A percentile compares a stretch with the other conserved stretches of the same genome.
Conservation (phyloP, 805 yeast species). For the Wickerhamomyces rabaulensis region DNA sequence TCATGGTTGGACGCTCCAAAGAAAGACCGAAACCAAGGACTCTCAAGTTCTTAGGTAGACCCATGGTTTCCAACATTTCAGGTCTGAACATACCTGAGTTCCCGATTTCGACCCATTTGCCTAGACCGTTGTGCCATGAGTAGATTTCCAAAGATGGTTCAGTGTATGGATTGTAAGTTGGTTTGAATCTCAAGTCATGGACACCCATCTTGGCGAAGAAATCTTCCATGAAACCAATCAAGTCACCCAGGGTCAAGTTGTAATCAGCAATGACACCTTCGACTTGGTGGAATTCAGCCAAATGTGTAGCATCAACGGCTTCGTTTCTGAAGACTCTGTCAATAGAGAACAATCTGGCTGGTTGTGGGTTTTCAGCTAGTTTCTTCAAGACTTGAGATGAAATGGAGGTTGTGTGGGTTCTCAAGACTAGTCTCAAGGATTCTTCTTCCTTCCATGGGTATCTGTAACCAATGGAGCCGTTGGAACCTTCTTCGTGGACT, state of each 20-base stretch:
- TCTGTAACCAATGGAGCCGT: constrained; percentile 95
- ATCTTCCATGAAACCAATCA: constrained; percentile 97
- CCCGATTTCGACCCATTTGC: constrained; percentile 98
- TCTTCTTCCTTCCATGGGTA: constrained; percentile 96
- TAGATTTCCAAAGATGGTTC: constrained; percentile 98
- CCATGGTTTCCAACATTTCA: constrained; percentile 98
- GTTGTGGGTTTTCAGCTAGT: constrained; percentile 83
- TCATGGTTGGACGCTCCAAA: constrained; percentile 98
- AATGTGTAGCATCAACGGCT: constrained; percentile 98
- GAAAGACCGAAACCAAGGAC: constrained; percentile 97
- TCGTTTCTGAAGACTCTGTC: constrained; percentile 99
- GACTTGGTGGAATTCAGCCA: constrained; percentile 98
- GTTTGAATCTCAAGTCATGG: constrained; percentile 89
- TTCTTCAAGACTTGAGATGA: constrained; percentile 84
- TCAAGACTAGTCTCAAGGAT: constrained; percentile 82
- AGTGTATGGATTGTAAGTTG: constrained; percentile 98
- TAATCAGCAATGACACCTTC: constrained; percentile 99
- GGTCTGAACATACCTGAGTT: constrained; percentile 99
- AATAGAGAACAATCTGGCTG: constrained; percentile 88
- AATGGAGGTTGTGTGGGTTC: constrained; percentile 97
- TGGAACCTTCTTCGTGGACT: constrained; percentile 87
- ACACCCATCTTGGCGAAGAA: constrained; percentile 98
- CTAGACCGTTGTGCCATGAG: constrained; percentile 92
- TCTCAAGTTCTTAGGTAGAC: constrained; percentile 88
- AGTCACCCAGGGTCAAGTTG: constrained; percentile 88